These are phyloP conservation scores for Lithospermum erythrorhizon DNA, from an alignment of 257 asterid species.

Conservation along the genomic window DNA sequence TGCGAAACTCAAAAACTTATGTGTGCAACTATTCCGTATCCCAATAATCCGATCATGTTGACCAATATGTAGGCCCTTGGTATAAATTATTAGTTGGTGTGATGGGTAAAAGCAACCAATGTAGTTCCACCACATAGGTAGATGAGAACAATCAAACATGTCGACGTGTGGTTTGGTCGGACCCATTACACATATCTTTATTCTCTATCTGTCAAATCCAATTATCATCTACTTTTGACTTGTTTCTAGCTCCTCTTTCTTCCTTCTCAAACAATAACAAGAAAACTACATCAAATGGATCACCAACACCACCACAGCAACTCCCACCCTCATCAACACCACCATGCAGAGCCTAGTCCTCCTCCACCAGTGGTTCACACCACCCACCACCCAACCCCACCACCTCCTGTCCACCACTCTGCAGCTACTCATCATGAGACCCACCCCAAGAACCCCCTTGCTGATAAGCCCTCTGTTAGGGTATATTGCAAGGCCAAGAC, in stretches of 20 bases:
- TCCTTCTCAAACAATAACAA: not conserved
- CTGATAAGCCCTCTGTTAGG: conserved; percentile 45
- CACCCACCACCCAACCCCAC: not conserved
- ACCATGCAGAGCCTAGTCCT: not conserved
- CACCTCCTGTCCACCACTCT: not conserved
- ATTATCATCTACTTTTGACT: not conserved
- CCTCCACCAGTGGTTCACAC: not conserved
- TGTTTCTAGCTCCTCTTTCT: not conserved
- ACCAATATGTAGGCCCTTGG: too few species aligned
- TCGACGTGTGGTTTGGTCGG: not conserved
- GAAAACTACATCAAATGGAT: not conserved
- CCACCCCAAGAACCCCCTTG: conserved; percentile 11
- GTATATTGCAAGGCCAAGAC: conserved; percentile 55
- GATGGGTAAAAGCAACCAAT: not conserved
- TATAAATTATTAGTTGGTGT: not conserved
- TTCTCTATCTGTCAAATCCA: not conserved
- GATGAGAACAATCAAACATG: not conserved
- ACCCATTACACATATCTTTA: not conserved
- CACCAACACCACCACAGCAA: not conserved
- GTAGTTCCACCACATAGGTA: not conserved
- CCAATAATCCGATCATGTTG: too few species aligned
- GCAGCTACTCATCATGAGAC: not conserved
- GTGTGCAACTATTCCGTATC: too few species aligned
- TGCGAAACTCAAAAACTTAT: too few species aligned
- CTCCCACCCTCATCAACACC: not conserved